A percentile compares a stretch with the other conserved stretches of the same genome.
These are phyloP conservation scores for Arthroderma sp. DNA, from an alignment of 2,329 filamentous ascomycete species.

Conservation along the genomic window DNA sequence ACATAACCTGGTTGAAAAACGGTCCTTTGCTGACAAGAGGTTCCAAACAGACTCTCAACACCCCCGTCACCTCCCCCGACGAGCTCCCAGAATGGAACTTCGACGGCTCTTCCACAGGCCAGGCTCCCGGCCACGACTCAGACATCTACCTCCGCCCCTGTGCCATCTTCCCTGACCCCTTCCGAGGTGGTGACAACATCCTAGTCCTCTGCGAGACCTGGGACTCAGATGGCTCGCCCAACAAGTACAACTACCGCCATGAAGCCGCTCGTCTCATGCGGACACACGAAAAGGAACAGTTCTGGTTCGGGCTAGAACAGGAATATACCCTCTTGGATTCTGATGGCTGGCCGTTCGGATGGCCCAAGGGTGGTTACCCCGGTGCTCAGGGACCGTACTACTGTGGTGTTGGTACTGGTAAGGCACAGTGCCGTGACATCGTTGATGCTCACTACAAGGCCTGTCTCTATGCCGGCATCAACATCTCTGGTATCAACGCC, in stretches of 20 bases:
- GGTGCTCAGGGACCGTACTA: slow-evolving; percentile 92
- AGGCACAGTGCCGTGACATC: slow-evolving; percentile 95
- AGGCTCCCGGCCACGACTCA: slow-evolving; percentile 89
- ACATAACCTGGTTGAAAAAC: neutral
- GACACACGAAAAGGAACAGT: slow-evolving; percentile 65
- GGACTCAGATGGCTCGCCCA: slow-evolving; percentile 86
- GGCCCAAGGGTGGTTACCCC: slow-evolving; percentile 77
- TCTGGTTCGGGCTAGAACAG: slow-evolving; percentile 97
- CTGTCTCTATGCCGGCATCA: slow-evolving; percentile 76
- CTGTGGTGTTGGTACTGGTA: slow-evolving; percentile 94
- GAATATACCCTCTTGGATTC: slow-evolving; percentile 90
- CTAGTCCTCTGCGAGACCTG: slow-evolving; percentile 91
- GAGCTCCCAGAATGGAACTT: slow-evolving; percentile 72
- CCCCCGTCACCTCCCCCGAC: slow-evolving; percentile 45
- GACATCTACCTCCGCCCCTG: slow-evolving; percentile 92
- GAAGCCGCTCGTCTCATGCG: slow-evolving; percentile 86
- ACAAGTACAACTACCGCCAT: slow-evolving; percentile 97
- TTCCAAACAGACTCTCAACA: slow-evolving; percentile 50
- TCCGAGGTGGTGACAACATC: slow-evolving; percentile 82
- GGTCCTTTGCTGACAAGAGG: neutral
- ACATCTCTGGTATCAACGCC: slow-evolving; percentile 96
- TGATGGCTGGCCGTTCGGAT: slow-evolving; percentile 82
- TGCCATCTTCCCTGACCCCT: slow-evolving; percentile 81
- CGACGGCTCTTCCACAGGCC: slow-evolving; percentile 79
- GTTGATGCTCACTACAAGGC: slow-evolving; percentile 91